Evolutionary conservation across 2,329 filamentous ascomycete species (phyloP), one percentile per base, ranked within the genome.

Genomic region (Ceratocystis ficicola): DNA sequence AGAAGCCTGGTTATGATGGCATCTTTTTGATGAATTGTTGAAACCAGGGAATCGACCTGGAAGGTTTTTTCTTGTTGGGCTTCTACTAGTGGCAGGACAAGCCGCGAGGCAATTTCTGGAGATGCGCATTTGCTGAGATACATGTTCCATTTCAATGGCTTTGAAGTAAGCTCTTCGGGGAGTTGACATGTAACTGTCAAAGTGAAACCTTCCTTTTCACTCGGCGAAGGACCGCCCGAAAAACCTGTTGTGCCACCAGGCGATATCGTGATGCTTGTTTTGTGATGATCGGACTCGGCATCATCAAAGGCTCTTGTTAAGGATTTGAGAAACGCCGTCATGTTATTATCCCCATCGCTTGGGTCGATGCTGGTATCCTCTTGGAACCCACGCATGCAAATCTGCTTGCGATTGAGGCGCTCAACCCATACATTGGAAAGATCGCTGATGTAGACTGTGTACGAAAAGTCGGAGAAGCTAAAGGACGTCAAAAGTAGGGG

Each of bases 361-460:
- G 89, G 85, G 72, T 93, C 88, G 68, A 93, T 90, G 68, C 82
- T 85, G 17, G 86, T 88, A 70, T 84, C 80, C 70, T 86, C 80
- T 28, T 81, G 75, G 66, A 83, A 78, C 36, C 84, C 86, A 67
- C 87, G 82, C 67, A 79, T 76, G 65, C 85, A 80, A 66, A 93
- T 87, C 10, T 77, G 79, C n/a, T 77, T 78, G 25, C 83, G 77
- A 66, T 84, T 80, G 25, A 91, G 75, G 7, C 74, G 78, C 74
- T 92, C 88, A 30, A 77, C 75, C 89, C 89, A 94, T n/a, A 91
- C 77, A 69, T 85, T 82, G 72, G 82, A 85, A 67, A 91, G 78
- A 72, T 93, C 89, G 1, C 87, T 90, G 48, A 93, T 72, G 67
- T 83, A 79, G 32, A 92, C 73, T 1, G 76, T 79, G 75, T 92